Conservation (phyloP, 1,139 yeast genomes). For the Nakaseomyces bracarensis region DNA sequence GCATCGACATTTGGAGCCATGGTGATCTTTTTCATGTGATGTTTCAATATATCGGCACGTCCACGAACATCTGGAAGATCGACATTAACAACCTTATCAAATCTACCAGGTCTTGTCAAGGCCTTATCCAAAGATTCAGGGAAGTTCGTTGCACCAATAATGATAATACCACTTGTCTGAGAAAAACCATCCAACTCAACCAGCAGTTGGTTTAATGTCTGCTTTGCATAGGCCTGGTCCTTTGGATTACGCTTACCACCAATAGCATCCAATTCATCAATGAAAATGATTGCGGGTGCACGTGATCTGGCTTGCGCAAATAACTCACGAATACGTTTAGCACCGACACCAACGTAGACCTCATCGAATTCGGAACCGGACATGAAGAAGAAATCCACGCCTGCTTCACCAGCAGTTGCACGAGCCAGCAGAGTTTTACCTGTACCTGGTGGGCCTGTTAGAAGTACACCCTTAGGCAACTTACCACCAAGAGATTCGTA, state of each 20-base stretch:
- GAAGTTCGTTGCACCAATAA: slow-evolving; percentile 96
- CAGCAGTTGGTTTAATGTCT: slow-evolving; percentile 87
- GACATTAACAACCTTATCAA: slow-evolving; percentile 91
- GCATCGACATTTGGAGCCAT: slow-evolving; percentile 80
- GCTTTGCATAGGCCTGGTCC: slow-evolving; percentile 97
- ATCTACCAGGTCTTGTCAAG: slow-evolving; percentile 95
- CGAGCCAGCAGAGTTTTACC: slow-evolving; percentile 96
- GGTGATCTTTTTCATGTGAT: slow-evolving; percentile 88
- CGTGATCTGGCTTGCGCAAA: slow-evolving; percentile 89
- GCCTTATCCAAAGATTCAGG: slow-evolving; percentile 97
- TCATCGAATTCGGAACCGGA: slow-evolving; percentile 98
- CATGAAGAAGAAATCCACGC: slow-evolving; percentile 97
- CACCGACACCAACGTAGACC: slow-evolving; percentile 97
- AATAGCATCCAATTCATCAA: slow-evolving; percentile 95
- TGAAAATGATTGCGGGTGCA: slow-evolving; percentile 94
- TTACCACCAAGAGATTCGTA: slow-evolving; percentile 96
- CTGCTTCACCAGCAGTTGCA: slow-evolving; percentile 99
- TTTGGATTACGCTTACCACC: slow-evolving; percentile 97
- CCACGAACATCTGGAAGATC: slow-evolving; percentile 98
- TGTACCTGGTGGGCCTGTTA: slow-evolving; percentile 99
- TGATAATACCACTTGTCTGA: slow-evolving; percentile 85
- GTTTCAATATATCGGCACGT: slow-evolving; percentile 82
- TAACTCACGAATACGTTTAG: slow-evolving; percentile 90
- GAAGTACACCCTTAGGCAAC: slow-evolving; percentile 89
- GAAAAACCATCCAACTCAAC: slow-evolving; percentile 96